Evolutionary conservation across 306 rosid genomes (phyloP), one percentile per base, ranked within the genome.

Genomic region (Macrotyloma uniflorum): DNA sequence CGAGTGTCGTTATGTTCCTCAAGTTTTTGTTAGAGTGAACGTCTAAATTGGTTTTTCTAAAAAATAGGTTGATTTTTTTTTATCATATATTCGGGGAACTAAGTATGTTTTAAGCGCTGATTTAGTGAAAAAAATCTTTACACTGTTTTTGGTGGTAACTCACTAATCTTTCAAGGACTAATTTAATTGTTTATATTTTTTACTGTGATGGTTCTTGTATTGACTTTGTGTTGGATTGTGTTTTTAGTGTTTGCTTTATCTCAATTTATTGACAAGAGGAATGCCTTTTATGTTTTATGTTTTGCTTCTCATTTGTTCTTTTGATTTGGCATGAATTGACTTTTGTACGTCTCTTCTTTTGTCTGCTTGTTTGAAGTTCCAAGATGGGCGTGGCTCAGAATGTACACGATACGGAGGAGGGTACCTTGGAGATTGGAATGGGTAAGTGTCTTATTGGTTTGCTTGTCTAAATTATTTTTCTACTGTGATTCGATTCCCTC

Each of bases 361-460:
- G 80, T 76, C 54, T 83, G 55, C 19, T 62, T 72, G 53, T 80
- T 67, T 73, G 69, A 83, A 86, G 89, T 79, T 69, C 63, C 50
- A 79, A 38, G 84, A 86, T 96, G 99, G 99, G 94, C 65, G 83
- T 80, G 74, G 90, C 76, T 69, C 86, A 84, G 87, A 82, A 96
- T 61, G 82, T 61, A 85, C 82, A 47, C 5, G 90, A 84, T 58
- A 13, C 32, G 61, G 98, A 92, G 69, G 99, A 96, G 61, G 98
- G 89, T 33, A 81, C 78, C 50, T 84, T 96, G 89, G 99, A 96
- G 91, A 87, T 96, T 8, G 99, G 99, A 77, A 96, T 96, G 88
- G 99, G 99, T 96, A 88, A 51, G 94, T 79, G 47, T 51, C 51
- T 58, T 26, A 19, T 51, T 40, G 43, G 38, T 83, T 80, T 72